Evolutionary conservation across 495 filamentous ascomycete genomes (phyloP), one percentile per base, ranked within the genome.

Genomic region (Penicillium verhagenii): DNA sequence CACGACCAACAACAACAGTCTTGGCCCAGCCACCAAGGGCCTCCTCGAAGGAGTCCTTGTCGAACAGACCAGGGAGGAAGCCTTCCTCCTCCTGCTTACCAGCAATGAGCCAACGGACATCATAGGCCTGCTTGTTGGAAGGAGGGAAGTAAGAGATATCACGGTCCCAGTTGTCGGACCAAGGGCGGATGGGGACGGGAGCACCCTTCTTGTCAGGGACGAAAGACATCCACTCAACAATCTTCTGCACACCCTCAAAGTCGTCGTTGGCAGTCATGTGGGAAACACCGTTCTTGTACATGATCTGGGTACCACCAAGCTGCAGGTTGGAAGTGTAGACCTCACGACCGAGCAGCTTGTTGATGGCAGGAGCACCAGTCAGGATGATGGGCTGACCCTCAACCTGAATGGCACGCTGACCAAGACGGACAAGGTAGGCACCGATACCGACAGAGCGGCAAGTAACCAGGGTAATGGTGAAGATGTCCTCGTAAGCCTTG

Each of bases 281-380:
- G 8, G 95, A 97, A 23, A 98, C 95, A 82, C 94, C 94, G 69
- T 98, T 98, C 77, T 87, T 93, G 84, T 98, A 97, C 94, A 98
- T 98, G 81, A 98, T 98, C 76, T 98, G 94, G 37, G 94, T 97
- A 62, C 94, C 94, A 84, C 94, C 94, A 57, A 98, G 89, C 79
- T 98, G 94, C 57, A 98, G 73, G 82, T 98, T 98, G 29, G 94
- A 97, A 42, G 94, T 96, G 80, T 98, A 98, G 16, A 98, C 93
- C 76, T 98, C 95, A 57, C 94, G 89, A 37, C 94, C 94, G 47
- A 98, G 87, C 60, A 98, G 79, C 79, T 97, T 98, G 84, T 98
- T 98, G 74, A 98, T 88, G 50, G 94, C 94, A 58, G 90, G 90
- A 26, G 94, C 94, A 80, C 94, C 94, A 68, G 94, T 98, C 54